Conservation (phyloP, 768 basidiomycete species). For the Collybia mongolica region DNA sequence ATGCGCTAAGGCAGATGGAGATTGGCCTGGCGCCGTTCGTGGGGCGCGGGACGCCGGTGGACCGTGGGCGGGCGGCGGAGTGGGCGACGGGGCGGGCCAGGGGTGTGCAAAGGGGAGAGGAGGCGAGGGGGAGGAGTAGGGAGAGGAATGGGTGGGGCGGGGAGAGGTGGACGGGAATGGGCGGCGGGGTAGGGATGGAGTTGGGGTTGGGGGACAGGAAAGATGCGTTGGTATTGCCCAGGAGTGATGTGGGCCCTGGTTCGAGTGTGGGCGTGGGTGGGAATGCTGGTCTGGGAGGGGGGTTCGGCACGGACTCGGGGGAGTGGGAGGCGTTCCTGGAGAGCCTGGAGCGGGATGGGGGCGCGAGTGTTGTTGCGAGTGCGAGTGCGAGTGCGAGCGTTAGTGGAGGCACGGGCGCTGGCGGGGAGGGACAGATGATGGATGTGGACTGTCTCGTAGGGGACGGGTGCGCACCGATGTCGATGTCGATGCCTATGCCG, state of each 20-base stretch:
- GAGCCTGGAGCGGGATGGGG: conserved; percentile 10
- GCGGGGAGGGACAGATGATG: not conserved
- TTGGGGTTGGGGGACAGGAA: too few relatives aligned
- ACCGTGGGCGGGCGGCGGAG: not conserved
- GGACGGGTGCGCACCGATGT: not conserved
- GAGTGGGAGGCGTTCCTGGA: conserved; percentile 15
- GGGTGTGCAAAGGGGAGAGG: not conserved
- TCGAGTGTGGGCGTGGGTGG: too few relatives aligned
- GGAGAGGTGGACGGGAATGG: not conserved
- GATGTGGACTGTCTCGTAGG: not conserved
- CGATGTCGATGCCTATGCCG: not conserved
- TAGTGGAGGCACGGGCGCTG: not conserved
- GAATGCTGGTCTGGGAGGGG: too few relatives aligned
- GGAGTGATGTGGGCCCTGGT: too few relatives aligned
- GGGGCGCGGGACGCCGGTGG: not conserved
- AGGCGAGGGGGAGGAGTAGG: too few relatives aligned
- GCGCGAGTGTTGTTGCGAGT: not conserved
- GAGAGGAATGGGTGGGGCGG: not conserved
- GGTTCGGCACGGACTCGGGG: conserved; percentile 10
- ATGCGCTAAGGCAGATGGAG: not conserved
- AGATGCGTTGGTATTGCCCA: too few relatives aligned
- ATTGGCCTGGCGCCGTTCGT: not conserved
- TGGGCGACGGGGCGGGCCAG: not conserved
- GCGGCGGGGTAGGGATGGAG: too few relatives aligned
- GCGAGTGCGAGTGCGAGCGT: not conserved